Conservation (phyloP, 805 yeast genomes). For the Candida sphagnicola region DNA sequence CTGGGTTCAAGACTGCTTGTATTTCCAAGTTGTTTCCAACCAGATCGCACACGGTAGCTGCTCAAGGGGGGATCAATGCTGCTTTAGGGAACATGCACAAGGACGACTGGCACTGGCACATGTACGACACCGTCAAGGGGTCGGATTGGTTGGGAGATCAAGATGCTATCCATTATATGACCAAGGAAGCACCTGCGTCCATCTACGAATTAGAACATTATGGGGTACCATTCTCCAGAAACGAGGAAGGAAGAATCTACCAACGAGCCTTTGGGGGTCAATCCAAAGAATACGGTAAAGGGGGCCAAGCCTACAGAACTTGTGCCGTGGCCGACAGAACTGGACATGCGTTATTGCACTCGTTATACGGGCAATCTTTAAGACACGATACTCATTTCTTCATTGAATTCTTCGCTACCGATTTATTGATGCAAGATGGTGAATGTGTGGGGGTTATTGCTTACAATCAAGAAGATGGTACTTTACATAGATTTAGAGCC, state of each 20-base stretch:
- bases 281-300: slow-evolving; percentile 90
- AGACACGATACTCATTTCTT: slow-evolving; percentile 97
- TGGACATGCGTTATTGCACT: slow-evolving; percentile 94
- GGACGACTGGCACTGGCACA: slow-evolving; percentile 99
- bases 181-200: slow-evolving; percentile 94
- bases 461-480: slow-evolving; percentile 98
- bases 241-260: slow-evolving; percentile 92
- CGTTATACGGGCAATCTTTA: slow-evolving; percentile 93
- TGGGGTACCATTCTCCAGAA: slow-evolving; percentile 98
- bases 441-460: slow-evolving; percentile 96
- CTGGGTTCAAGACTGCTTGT: slow-evolving; percentile 97
- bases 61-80: slow-evolving; percentile 99
- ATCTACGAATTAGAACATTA: slow-evolving; percentile 96
- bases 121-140: slow-evolving; percentile 99
- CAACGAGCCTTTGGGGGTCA: slow-evolving; percentile 99
- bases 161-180: slow-evolving; percentile 98
- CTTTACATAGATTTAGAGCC: slow-evolving; percentile 95
- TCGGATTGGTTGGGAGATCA: slow-evolving; percentile 99
- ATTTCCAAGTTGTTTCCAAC: slow-evolving; percentile 96
- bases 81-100: slow-evolving; percentile 98
- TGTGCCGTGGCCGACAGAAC: slow-evolving; percentile 99
- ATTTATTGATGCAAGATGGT: slow-evolving; percentile 90
- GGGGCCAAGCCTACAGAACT: slow-evolving; percentile 99
- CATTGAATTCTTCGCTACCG: slow-evolving; percentile 95
- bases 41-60: slow-evolving; percentile 98